Evolutionary conservation across 768 basidiomycete genomes (phyloP), one percentile per base, ranked within the genome.

Genomic region (Leccinum variicolor): DNA sequence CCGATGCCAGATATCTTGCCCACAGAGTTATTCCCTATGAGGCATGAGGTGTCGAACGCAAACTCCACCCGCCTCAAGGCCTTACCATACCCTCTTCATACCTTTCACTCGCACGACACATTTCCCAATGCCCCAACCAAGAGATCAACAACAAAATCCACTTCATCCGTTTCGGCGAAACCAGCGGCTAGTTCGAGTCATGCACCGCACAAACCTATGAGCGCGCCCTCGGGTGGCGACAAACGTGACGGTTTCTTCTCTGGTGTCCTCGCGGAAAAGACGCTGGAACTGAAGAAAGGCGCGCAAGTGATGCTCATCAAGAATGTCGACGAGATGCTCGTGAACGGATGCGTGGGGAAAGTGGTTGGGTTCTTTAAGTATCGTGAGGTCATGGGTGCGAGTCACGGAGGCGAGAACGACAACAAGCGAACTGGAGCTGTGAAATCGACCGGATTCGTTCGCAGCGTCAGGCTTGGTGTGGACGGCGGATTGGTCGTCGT

Each of bases 251-350:
- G 84, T 52, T 72, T 86, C 13, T 75, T 90, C 19, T 73, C 77
- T 23, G 84, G 81, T 63, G 79, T 90, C 67, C 81, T 90, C 67
- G 86, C 86, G 1, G 81, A 83, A 31, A 73, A 73, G 45, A 67
- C 65, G 3, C 76, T 92, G 10, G 71, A 75, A 3, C 78, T 92
- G 53, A 88, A 88, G 65, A 64, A 77, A 19, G 80, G 81, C 36
- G 81, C 84, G 10, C 88, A 89, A 63, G 80, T 82, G 9, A 87
- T 87, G 85, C 75, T 89, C 28, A 78, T 89, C 69, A 88, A 88
- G 29, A 31, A 31, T 11, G 74, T 84, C 47, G 84, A 81, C 36
- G 72, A 67, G 28, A 63, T 76, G 34, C 78, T 89, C n/a, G 87
- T 88, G 50, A 90, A 90, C 64, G 87, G 87, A 1, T 82, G 80